phyloP scores from a whole-genome alignment of 352 stramenopile genomes.

The Phytophthora rubi region DNA sequence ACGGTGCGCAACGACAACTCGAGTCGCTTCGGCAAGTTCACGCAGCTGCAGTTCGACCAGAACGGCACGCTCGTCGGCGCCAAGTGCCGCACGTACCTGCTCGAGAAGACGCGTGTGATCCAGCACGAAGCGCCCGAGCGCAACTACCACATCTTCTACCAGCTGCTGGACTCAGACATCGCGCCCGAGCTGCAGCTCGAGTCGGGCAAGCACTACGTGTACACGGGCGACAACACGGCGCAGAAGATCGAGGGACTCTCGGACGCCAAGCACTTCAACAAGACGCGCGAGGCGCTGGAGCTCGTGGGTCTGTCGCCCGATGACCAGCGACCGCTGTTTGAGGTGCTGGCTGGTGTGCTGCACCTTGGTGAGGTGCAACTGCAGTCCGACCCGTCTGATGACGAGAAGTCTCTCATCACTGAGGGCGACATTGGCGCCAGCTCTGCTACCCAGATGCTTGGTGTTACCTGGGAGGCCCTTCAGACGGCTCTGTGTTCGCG shows the following conservation, averaged over 20 bases:
- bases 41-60: constrained; percentile 94
- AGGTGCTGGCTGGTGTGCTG: constrained; percentile 92
- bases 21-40: constrained; percentile 97
- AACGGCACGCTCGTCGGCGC: constrained; percentile 89
- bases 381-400: constrained; percentile 68
- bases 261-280: constrained; percentile 82
- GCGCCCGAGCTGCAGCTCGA: constrained; percentile 59
- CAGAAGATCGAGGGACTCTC: constrained; percentile 78
- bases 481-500: constrained; percentile 92
- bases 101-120: constrained; percentile 97
- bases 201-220: constrained; percentile 57
- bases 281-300: constrained; percentile 72
- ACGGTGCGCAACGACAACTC: constrained; percentile 98
- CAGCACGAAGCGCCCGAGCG: constrained; percentile 93
- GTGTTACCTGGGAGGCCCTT: constrained; percentile 90
- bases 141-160: constrained; percentile 99
- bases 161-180: constrained; percentile 73
- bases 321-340: constrained; percentile 92
- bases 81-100: constrained; percentile 95
- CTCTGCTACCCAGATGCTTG: constrained; percentile 85
- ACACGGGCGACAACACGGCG: constrained; percentile 70
- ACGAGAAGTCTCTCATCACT: constrained; percentile 78
- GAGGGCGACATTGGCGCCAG: constrained; percentile 48
- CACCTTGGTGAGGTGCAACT: constrained; percentile 95
- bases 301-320: constrained; percentile 86